These are phyloP conservation scores for Achaetomiella virescens DNA, from an alignment of 495 filamentous ascomycete species.

Conservation along the genomic window DNA sequence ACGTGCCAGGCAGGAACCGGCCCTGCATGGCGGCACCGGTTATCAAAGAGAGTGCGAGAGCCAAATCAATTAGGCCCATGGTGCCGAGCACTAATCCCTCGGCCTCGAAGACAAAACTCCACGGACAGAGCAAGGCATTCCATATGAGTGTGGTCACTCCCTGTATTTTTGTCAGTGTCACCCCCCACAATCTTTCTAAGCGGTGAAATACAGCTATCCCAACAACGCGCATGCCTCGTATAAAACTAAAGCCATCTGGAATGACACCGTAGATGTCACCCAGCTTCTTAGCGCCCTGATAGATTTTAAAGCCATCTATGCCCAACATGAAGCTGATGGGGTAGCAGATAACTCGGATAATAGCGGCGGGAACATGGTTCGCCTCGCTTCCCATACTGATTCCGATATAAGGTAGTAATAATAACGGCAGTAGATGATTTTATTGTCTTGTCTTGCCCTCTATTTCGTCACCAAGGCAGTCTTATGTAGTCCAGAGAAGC, in stretches of 20 bases:
- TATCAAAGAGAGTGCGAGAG: neutral
- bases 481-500: too few relatives aligned
- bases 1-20: constrained; percentile 1
- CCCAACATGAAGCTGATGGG: neutral
- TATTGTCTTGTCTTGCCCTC: too few relatives aligned
- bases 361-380: neutral
- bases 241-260: neutral
- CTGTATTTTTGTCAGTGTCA: neutral
- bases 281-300: neutral
- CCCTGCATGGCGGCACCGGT: neutral
- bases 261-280: constrained; percentile 1
- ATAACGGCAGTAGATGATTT: too few relatives aligned
- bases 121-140: constrained; percentile 4
- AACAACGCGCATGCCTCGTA: neutral
- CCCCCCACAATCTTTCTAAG: too few relatives aligned
- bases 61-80: neutral
- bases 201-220: too few relatives aligned
- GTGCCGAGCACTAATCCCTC: neutral
- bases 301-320: neutral
- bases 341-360: constrained; percentile 3
- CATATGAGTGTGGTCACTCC: neutral
- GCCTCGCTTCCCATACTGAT: too few relatives aligned
- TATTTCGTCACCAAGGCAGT: too few relatives aligned
- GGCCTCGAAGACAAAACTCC: neutral
- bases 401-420: too few relatives aligned